Base-by-base conservation (phyloP, 1,284 basidiomycete species). In the Caloboletus firmus region DNA sequence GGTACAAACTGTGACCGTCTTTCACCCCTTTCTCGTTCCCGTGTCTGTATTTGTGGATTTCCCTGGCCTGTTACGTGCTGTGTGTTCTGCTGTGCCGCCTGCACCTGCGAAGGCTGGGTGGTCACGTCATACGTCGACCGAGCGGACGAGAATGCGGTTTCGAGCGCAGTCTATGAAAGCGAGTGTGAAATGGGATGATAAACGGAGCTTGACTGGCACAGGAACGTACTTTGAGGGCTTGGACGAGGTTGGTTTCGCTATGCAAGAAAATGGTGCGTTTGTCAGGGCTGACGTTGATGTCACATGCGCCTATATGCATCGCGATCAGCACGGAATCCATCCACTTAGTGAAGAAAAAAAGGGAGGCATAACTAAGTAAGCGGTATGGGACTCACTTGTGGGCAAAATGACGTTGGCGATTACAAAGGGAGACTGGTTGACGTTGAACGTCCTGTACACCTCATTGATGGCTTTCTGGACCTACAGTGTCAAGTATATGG, bases 231-330 rank as follows among this genome's bases (percentile, higher is more conserved):
- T 89, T 93, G 35, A 98, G 76, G 0, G 85, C 83, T 22, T 85
- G 77, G 2, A 98, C 79, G 7, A 99, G 73, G 55, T 89, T 89
- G 5, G 79, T 79, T 69, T 99, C 97, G 68, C 88, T 88, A 66
- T 98, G 95, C 11, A 99, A 70, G 51, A 98, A 87, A 35, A 99
- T 90, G 0, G 93, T 97, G 6, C 97, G 82, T 69, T 99, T 99
- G 74, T 99, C 97, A 0, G 97, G 96, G 61, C 88, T 94, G 57
- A 99, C 91, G 63, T 99, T 99, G 68, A 99, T 87, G 67, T 99
- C 97, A 64, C 91, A 94, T 1, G 85, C 79, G 57, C 90, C 93
- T 93, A 44, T 15, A 44, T 22, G 34, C 20, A n/a, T 44, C 18
- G 26, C 22, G 13, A 39, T 58, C 44, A 65, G 37, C 13, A 17